phyloP scores from a whole-genome alignment of 805 yeast genomes.

The Cyberlindnera saturnus region DNA sequence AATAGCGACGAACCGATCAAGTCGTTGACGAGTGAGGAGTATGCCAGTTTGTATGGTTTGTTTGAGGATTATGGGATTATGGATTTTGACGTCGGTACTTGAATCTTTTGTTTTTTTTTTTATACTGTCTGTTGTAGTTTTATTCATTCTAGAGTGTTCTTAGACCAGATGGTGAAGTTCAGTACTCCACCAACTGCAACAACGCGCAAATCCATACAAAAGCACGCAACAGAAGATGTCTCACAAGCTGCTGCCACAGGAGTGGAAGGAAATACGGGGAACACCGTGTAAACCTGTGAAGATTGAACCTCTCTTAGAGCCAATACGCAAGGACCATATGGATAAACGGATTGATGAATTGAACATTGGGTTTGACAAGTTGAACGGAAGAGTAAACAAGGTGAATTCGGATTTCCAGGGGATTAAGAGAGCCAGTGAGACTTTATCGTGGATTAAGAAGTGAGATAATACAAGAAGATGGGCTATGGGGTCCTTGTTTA shows the following conservation, averaged over 20 bases:
- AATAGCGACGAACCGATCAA: not conserved
- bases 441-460: constrained; percentile 18
- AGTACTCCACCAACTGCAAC: not conserved
- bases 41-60: constrained; percentile 19
- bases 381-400: constrained; percentile 16
- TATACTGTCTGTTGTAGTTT: too few relatives aligned
- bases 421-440: constrained; percentile 10
- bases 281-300: constrained; percentile 12
- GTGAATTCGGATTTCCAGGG: constrained; percentile 5
- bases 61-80: constrained; percentile 20
- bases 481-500: too few relatives aligned
- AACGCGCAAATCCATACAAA: too few relatives aligned
- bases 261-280: constrained; percentile 18
- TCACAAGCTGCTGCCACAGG: not conserved
- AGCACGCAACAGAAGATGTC: too few relatives aligned
- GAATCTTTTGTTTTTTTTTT: too few relatives aligned
- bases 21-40: constrained; percentile 19
- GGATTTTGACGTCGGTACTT: constrained; percentile 1
- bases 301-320: constrained; percentile 8
- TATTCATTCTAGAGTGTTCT: too few relatives aligned
- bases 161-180: not conserved
- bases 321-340: constrained; percentile 14
- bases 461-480: not conserved
- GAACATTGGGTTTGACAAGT: constrained; percentile 15
- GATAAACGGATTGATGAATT: constrained; percentile 13